Evolutionary conservation across 768 basidiomycete genomes (phyloP).

Genomic region (Aureoboletus auriporus): DNA sequence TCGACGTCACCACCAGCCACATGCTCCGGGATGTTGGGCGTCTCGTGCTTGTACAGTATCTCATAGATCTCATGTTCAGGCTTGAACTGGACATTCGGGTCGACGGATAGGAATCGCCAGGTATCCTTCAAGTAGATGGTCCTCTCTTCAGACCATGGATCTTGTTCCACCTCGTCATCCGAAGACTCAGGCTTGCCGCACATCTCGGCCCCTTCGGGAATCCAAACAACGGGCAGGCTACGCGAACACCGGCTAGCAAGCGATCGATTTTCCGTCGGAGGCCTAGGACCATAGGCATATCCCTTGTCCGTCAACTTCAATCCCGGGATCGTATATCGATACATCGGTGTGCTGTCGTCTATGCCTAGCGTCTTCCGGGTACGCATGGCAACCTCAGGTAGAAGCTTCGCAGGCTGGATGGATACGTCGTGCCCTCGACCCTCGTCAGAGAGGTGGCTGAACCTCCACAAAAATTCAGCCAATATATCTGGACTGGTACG

Average conservation of each 20-base stretch:
- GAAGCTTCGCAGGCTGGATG: not conserved
- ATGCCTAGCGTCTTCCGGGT: not conserved
- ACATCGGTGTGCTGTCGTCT: not conserved
- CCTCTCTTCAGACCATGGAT: not conserved
- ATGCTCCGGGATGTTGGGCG: not conserved
- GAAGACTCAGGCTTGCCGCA: not conserved
- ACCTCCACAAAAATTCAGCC: slow-evolving; percentile 1
- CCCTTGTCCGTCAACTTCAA: not conserved
- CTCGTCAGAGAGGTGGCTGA: not conserved
- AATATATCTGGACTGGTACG: not conserved
- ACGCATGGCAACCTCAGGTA: not conserved
- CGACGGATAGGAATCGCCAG: not conserved
- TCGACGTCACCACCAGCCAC: not conserved
- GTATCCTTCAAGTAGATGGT: no score
- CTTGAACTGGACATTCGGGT: not conserved
- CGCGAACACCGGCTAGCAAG: not conserved
- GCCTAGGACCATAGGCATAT: not conserved
- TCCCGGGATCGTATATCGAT: not conserved
- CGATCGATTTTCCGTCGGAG: not conserved
- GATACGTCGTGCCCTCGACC: not conserved
- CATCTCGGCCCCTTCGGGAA: not conserved
- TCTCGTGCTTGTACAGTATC: not conserved
- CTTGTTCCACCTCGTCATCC: not conserved
- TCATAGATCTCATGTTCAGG: not conserved
- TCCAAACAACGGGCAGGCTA: not conserved